Percentiles rank a stretch among this genome's conserved stretches.
phyloP scores from a whole-genome alignment of 805 yeast genomes.

The Kuraishia hungarica region DNA sequence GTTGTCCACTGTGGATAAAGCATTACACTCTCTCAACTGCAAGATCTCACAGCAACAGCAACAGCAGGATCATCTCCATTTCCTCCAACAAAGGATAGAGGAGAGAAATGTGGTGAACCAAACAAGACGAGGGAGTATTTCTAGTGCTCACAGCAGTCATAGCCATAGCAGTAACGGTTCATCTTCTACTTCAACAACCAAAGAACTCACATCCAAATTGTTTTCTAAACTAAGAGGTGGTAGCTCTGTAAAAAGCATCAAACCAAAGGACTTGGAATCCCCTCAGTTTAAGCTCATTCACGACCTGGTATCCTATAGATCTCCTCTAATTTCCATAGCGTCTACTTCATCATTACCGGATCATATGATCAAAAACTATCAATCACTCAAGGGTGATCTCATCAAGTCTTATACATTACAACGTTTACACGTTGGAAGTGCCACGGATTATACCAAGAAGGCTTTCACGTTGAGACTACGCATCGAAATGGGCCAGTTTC shows the following conservation, averaged over 20 bases:
- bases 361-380: neutral
- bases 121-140: neutral
- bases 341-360: neutral
- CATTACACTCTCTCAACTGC: slow-evolving; percentile 10
- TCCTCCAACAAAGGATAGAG: slow-evolving; percentile 9
- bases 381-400: slow-evolving; percentile 4
- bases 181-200: neutral
- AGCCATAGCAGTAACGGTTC: neutral
- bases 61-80: neutral
- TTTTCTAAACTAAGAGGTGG: neutral
- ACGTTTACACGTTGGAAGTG: slow-evolving; percentile 23
- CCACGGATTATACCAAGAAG: slow-evolving; percentile 16
- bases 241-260: neutral
- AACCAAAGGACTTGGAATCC: slow-evolving; percentile 4
- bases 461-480: slow-evolving; percentile 23
- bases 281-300: slow-evolving; percentile 6
- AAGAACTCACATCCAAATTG: neutral
- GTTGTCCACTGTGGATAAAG: slow-evolving; percentile 18
- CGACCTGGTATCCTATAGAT: slow-evolving; percentile 7
- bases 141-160: neutral
- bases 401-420: slow-evolving; percentile 18
- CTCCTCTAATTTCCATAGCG: slow-evolving; percentile 5
- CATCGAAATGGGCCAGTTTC: slow-evolving; percentile 18
- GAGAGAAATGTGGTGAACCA: neutral
- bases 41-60: neutral